Evolutionary conservation across 202 grass and related monocot species (phyloP).

Genomic region (Brachypodium distachyon): DNA sequence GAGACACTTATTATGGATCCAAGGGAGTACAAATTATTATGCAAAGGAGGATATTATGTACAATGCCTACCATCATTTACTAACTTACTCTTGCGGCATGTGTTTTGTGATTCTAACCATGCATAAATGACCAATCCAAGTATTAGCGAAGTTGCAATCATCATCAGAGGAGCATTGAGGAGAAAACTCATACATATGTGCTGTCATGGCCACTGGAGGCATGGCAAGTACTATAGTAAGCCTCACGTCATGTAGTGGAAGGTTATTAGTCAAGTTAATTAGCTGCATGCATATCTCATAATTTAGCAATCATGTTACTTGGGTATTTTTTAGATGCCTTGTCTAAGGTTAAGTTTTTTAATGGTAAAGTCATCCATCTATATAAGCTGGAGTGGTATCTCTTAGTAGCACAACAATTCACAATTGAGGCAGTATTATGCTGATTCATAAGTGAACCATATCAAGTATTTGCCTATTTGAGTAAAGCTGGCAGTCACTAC

Average conservation of each 20-base stretch:
- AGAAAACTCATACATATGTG: background rate
- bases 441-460: background rate
- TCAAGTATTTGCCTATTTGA: background rate
- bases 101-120: background rate
- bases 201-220: background rate
- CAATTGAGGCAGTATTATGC: background rate
- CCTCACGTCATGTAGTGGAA: background rate
- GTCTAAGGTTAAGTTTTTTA: background rate
- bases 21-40: conserved; percentile 1
- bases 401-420: background rate
- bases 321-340: background rate
- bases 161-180: background rate
- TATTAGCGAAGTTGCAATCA: background rate
- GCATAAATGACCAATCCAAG: background rate
- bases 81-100: background rate
- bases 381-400: background rate
- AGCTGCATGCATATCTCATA: background rate
- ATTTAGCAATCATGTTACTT: background rate
- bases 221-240: background rate
- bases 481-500: background rate
- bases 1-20: no score
- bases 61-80: background rate
- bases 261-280: background rate
- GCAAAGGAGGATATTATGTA: background rate
- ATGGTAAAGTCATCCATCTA: background rate